Base-by-base conservation (phyloP, 2,329 filamentous ascomycete genomes). In the Pochonia chlamydosporia region DNA sequence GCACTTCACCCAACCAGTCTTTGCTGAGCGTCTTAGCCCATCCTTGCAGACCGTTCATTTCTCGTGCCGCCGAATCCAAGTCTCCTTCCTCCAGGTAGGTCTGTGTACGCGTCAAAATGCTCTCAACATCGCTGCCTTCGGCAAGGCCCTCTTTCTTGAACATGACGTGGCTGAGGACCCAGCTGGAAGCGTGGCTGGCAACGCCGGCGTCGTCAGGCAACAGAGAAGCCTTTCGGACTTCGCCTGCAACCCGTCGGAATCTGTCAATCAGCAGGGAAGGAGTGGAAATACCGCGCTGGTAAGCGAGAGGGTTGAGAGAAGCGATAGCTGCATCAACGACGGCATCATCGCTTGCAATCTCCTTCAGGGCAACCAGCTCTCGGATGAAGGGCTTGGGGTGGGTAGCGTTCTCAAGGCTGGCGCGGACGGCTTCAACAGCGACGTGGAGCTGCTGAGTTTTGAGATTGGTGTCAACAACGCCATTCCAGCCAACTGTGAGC, bases 391-490 rank as follows among this genome's bases (percentile, higher is more conserved):
- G 93, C 36, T 82, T 79, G 18, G 92, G 87, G 57, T 84, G 78
- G 11, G 61, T 57, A 11, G 84, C 78, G 54, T 85, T 85, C 62
- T 90, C 85, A 20, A 97, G 79, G 43, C 85, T 89, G 49, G 88
- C 83, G 55, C 89, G 86, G 44, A 97, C 90, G 33, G 92, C 89
- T 64, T 99, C 93, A 25, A 97, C 87, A 18, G 93, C 93, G 30
- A 99, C 89, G 63, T 96, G 89, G 24, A 99, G 83, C 70, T 97
- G 91, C 69, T 99, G 93, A 1, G 93, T 96, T 68, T 88, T 86
- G 53, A 97, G 80, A 70, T 93, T 97, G 50, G 81, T 76, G 63
- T 97, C 90, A 20, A 99, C 82, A 31, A 97, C 89, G 35, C 84
- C 81, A 68, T 92, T 95, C 90, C 90, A 97, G 55, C 89, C 85